Evolutionary conservation across 2,329 filamentous ascomycete species (phyloP), one percentile per base, ranked within the genome.

Genomic region (Xylariaceae sp.): DNA sequence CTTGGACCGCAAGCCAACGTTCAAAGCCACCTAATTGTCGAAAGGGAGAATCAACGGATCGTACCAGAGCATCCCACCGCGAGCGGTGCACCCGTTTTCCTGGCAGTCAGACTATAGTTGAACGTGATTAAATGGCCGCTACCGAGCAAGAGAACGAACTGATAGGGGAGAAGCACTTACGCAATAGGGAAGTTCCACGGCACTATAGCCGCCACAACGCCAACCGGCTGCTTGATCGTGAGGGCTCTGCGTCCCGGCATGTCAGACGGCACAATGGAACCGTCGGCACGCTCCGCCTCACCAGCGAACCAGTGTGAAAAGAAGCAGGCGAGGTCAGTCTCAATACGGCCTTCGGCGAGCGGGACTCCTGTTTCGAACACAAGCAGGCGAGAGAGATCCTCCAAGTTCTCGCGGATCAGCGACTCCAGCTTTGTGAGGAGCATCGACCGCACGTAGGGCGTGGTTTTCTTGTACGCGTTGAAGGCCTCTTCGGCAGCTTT

Each of bases 141-240:
- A 13, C 8, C 37, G n/a, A 1, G 18, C 9, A 48, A 49, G 23
- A 57, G 49, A 7, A 30, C n/a, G 35, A n/a, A 15, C 2, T 7
- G 13, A 13, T 17, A 42, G 17, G 8, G n/a, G 8, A 34, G 17
- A 47, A 53, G 5, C 9, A 71, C 73, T 69, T 50, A 76, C 72
- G 85, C 85, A 54, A 88, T 78, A 0, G 86, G 86, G 64, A 88
- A 89, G 67, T 90, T 72, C 87, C 87, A 90, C 3, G 88, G 87
- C 1, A 89, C 86, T 13, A 90, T 74, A 0, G 87, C 87, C 0
- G 81, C 87, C 0, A 82, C 79, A 9, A 89, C 86, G 57, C 88
- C 88, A 60, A 89, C 80, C 0, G 87, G 87, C 72, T 90, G 87
- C 76, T 92, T 92, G 66, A 92, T 81, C 0, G 86, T 88, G 62